Conservation (phyloP, 1,284 basidiomycete species). For the Cutaneotrichosporon spelunceum region DNA sequence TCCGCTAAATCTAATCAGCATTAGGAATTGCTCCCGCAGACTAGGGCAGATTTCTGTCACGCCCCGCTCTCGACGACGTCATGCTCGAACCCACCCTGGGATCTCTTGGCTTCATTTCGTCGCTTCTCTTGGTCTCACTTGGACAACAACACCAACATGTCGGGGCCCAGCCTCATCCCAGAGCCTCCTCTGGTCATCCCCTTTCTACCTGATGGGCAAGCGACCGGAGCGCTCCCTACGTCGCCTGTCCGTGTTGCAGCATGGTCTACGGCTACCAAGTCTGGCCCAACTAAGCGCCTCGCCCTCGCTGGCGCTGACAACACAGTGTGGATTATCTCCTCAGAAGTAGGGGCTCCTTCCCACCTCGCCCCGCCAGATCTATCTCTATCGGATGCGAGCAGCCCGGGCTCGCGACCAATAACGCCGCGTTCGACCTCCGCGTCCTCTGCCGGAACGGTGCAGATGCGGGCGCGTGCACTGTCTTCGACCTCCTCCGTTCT, state of each 20-base stretch:
- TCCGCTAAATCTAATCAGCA: background rate
- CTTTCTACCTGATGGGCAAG: conserved; percentile 30
- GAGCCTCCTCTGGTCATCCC: conserved; percentile 30
- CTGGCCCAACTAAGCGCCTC: conserved; percentile 29
- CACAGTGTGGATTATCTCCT: conserved; percentile 38
- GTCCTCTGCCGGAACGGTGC: conserved; percentile 21
- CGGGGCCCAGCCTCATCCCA: background rate
- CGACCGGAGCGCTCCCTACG: conserved; percentile 27
- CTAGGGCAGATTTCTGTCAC: background rate
- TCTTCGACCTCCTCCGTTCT: conserved; percentile 36
- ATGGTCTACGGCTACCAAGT: conserved; percentile 28
- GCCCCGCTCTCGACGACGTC: background rate
- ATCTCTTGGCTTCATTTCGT: background rate
- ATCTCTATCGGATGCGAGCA: conserved; percentile 4
- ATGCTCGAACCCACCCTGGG: background rate
- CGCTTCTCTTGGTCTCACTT: background rate
- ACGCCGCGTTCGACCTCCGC: conserved; percentile 25
- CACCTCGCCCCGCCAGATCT: conserved; percentile 6
- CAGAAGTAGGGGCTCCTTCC: background rate
- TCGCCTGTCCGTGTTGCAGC: conserved; percentile 34
- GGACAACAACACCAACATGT: conserved; percentile 2
- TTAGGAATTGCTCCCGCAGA: background rate
- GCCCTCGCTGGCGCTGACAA: conserved; percentile 40
- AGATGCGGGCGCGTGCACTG: conserved; percentile 26
- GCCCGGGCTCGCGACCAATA: conserved; percentile 14